Base-by-base conservation (phyloP, 805 yeast genomes). In the Yarrowia yakushimensis region DNA sequence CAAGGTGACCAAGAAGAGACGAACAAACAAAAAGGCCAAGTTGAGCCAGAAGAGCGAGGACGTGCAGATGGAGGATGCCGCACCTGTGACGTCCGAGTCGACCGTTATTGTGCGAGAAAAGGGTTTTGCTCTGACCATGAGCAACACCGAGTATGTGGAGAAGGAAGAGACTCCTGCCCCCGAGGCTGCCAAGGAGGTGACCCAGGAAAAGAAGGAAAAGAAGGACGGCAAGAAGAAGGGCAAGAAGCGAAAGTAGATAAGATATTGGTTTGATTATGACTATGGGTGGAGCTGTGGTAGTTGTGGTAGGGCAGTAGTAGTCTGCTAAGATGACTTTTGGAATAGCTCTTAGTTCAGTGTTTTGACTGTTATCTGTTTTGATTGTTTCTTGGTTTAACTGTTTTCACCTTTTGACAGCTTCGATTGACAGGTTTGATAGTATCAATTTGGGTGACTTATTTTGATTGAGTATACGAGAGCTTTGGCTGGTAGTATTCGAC, bases 161-260 rank as follows among this genome's bases (percentile, higher is more conserved):
- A 41, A 55, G 43, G 59, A 52, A 13, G 59, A 52, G 39, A 52
- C 59, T 9, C 59, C 59, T 25, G 59, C 17, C 10, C 39, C 43
- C 18, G 59, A 52, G 34, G 17, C 33, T 15, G 17, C 20, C 22
- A 39, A 37, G 48, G 61, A 55, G 42, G 60, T 28, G 5, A 22
- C 17, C 46, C 37, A 28, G 48, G 61, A 39, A 18, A 41, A 39
- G 46, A 41, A 39, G 36, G 36, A 27, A 17, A 39, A 55, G 39
- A 39, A 55, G 61, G 39, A 55, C 37, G 48, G 50, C n/a, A 55
- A 55, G 30, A 55, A 55, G 48, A 55, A 48, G 55, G 55, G 55
- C 55, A 48, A 48, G 15, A 48, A 48, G 55, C 13, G 59, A 52
- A 52, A 52, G 59, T 52, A 50, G 57, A 34, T 42, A 54, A 37